phyloP scores from a whole-genome alignment of 495 filamentous ascomycete species.

The Penicillium malachiteum region DNA sequence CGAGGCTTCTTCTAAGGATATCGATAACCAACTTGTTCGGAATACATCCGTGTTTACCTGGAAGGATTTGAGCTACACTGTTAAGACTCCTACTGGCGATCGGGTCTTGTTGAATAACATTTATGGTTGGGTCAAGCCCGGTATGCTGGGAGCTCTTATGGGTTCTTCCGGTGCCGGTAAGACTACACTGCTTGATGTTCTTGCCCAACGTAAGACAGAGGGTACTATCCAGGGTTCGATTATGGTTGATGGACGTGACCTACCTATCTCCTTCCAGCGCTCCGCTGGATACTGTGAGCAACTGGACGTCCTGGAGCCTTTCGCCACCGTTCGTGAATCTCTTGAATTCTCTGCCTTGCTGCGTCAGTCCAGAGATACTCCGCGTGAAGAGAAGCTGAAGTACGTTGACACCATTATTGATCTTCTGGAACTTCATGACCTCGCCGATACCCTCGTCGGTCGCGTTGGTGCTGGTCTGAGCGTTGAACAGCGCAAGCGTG shows the following conservation, averaged over 20 bases:
- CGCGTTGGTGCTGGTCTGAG: slow-evolving; percentile 51
- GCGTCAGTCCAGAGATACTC: slow-evolving; percentile 50
- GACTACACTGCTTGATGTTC: slow-evolving; percentile 56
- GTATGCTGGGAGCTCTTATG: slow-evolving; percentile 73
- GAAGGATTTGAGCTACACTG: slow-evolving; percentile 57
- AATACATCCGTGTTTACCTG: slow-evolving; percentile 61
- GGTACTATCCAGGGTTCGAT: slow-evolving; percentile 85
- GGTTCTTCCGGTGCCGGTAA: slow-evolving; percentile 65
- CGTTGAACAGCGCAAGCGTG: slow-evolving; percentile 61
- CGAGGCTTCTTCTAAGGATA: not conserved
- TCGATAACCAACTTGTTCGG: slow-evolving; percentile 32
- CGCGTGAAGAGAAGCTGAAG: slow-evolving; percentile 55
- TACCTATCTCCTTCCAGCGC: slow-evolving; percentile 81
- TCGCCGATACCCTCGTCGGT: slow-evolving; percentile 56
- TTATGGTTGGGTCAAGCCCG: slow-evolving; percentile 89
- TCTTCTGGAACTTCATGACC: slow-evolving; percentile 56
- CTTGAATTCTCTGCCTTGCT: slow-evolving; percentile 58
- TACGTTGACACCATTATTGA: slow-evolving; percentile 61
- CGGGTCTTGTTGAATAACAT: slow-evolving; percentile 68
- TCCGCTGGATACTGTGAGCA: slow-evolving; percentile 60
- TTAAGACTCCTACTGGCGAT: slow-evolving; percentile 43
- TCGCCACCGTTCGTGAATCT: slow-evolving; percentile 62
- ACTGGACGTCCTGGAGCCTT: slow-evolving; percentile 59
- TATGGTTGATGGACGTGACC: slow-evolving; percentile 75
- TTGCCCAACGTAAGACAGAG: slow-evolving; percentile 72